Conservation (phyloP, 1,284 basidiomycete species). For the Caloboletus firmus region DNA sequence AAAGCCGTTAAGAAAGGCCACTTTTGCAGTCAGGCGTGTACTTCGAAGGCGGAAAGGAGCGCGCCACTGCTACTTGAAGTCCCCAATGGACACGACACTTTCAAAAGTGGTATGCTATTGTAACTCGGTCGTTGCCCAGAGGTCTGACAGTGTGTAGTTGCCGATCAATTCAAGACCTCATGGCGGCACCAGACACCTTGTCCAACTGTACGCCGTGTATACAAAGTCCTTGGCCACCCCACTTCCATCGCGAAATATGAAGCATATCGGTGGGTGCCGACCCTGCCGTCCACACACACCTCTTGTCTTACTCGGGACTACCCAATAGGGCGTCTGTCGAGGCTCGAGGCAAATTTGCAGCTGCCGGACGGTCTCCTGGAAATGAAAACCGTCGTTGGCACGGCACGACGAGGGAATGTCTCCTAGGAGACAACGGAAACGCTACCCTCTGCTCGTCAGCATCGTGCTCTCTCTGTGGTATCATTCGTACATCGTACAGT, state of each 20-base stretch:
- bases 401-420: slow-evolving; percentile 50
- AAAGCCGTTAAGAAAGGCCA: slow-evolving; percentile 55
- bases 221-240: slow-evolving; percentile 55
- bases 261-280: slow-evolving; percentile 49
- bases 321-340: slow-evolving; percentile 51
- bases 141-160: slow-evolving; percentile 40
- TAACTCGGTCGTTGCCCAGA: not conserved
- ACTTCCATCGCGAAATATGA: slow-evolving; percentile 52
- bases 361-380: slow-evolving; percentile 51
- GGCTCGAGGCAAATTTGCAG: slow-evolving; percentile 52
- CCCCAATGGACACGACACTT: slow-evolving; percentile 56
- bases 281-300: not conserved
- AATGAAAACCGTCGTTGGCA: slow-evolving; percentile 55
- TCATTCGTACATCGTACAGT: slow-evolving; percentile 60
- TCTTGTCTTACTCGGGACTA: not conserved
- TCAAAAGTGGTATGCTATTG: slow-evolving; percentile 53
- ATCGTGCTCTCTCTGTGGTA: slow-evolving; percentile 58
- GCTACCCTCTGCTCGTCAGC: slow-evolving; percentile 51
- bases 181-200: slow-evolving; percentile 59
- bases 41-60: slow-evolving; percentile 49
- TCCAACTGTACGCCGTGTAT: slow-evolving; percentile 55
- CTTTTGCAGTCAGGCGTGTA: slow-evolving; percentile 57
- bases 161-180: slow-evolving; percentile 63
- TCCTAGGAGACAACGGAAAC: slow-evolving; percentile 59
- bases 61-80: slow-evolving; percentile 59